phyloP scores from a whole-genome alignment of 768 basidiomycete genomes.

The Nevesoporus exiguus region DNA sequence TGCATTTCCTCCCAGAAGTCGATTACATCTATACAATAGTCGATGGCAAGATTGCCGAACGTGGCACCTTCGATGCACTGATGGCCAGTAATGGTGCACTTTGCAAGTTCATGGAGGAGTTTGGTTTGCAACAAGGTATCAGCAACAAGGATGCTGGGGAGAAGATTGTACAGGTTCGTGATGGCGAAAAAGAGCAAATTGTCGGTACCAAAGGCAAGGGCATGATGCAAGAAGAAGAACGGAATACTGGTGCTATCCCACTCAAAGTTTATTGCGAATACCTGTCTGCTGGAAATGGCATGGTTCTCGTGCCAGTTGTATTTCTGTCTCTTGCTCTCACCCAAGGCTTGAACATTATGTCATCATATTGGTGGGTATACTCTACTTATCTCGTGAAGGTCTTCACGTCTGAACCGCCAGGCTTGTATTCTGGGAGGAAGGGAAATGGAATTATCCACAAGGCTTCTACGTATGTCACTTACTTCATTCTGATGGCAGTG shows the following conservation, averaged over 20 bases:
- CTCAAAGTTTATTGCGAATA: constrained; percentile 46
- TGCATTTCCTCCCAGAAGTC: constrained; percentile 85
- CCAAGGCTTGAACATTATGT: constrained; percentile 69
- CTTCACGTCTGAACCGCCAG: constrained; percentile 29
- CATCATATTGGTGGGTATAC: constrained; percentile 62
- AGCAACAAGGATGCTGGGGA: constrained; percentile 34
- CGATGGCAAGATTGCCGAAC: constrained; percentile 75
- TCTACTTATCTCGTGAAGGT: not conserved
- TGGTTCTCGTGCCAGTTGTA: constrained; percentile 63
- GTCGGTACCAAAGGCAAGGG: constrained; percentile 40
- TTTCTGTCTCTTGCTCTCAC: constrained; percentile 57
- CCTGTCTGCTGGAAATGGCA: constrained; percentile 65
- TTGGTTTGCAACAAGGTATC: constrained; percentile 61
- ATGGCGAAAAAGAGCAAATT: constrained; percentile 28
- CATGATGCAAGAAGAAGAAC: constrained; percentile 83
- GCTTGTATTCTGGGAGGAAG: constrained; percentile 68
- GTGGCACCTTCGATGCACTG: constrained; percentile 74
- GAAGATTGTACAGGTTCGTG: constrained; percentile 25
- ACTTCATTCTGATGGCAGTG: constrained; percentile 28
- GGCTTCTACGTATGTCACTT: constrained; percentile 64
- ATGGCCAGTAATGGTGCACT: constrained; percentile 65
- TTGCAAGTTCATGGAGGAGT: constrained; percentile 69
- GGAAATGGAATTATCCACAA: constrained; percentile 54
- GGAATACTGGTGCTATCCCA: no score
- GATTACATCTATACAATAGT: constrained; percentile 82